Evolutionary conservation across 352 stramenopile species (phyloP), one percentile per base, ranked within the genome.

Genomic region (Phytophthora agathidicida): DNA sequence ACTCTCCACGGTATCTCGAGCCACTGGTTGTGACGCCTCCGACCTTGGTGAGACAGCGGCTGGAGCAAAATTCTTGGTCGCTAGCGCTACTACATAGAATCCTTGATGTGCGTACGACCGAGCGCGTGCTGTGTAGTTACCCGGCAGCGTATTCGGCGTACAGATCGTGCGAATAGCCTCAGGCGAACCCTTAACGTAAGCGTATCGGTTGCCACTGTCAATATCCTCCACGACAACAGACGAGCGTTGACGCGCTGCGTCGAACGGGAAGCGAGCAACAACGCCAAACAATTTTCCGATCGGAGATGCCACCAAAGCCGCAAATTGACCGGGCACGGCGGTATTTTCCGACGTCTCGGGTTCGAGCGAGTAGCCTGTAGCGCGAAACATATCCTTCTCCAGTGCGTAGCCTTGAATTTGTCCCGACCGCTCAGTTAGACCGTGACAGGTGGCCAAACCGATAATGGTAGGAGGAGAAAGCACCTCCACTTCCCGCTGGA

Each of bases 31-130:
- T 0, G 73, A 60, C 1, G 68, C 78, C 17, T 88, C 74, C 1
- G 64, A 65, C 17, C 39, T 56, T 14, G 50, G 50, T 9, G 58
- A 65, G 6, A 67, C 37, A 20, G 28, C 39, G 6, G 60, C 53
- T 30, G 61, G 6, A 2, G 78, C 57, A 35, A 86, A 86, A 7
- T 60, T 78, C 54, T 89, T 91, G 37, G 64, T 78, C 1, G 74
- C 77, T 5, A 97, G 13, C 13, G 75, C 82, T 35, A 86, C 71
- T 7, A 93, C 74, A 62, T 98, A 97, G 50, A 94, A 89, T 5
- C 92, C 92, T 55, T 94, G 71, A 41, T 82, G 88, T 19, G 87
- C 78, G 68, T 88, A 92, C 24, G 67, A 44, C 16, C 75, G 70
- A 37, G 87, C 60, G 22, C 74, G 77, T 13, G 72, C 73, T 17